Evolutionary conservation across 768 basidiomycete species (phyloP).

Genomic region (Chiua virens): DNA sequence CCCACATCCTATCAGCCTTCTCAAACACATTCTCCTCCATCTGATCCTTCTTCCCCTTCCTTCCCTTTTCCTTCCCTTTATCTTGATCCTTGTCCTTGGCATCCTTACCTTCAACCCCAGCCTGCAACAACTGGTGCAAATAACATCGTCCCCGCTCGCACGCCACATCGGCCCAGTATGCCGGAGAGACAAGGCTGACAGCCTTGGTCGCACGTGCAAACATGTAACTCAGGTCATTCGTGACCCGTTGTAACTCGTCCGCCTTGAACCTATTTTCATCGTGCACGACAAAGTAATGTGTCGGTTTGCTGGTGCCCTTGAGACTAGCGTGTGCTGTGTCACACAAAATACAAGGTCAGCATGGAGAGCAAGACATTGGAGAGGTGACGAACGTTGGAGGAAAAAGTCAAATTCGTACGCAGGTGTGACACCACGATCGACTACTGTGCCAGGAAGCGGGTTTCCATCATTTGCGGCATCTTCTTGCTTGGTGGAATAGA

Average conservation of each 20-base stretch:
- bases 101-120: slow-evolving; percentile 24
- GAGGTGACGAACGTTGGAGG: slow-evolving; percentile 40
- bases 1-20: slow-evolving; percentile 58
- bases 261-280: slow-evolving; percentile 52
- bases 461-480: slow-evolving; percentile 47
- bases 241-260: slow-evolving; percentile 50
- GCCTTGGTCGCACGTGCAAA: slow-evolving; percentile 59
- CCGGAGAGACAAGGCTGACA: slow-evolving; percentile 36
- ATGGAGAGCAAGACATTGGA: neutral
- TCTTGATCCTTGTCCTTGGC: neutral
- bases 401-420: slow-evolving; percentile 58
- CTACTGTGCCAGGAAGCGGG: slow-evolving; percentile 53
- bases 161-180: slow-evolving; percentile 46
- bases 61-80: slow-evolving; percentile 18
- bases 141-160: slow-evolving; percentile 57
- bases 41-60: slow-evolving; percentile 35
- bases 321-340: slow-evolving; percentile 40
- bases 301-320: slow-evolving; percentile 46
- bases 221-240: slow-evolving; percentile 53
- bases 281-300: slow-evolving; percentile 55
- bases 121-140: slow-evolving; percentile 40
- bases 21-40: slow-evolving; percentile 49
- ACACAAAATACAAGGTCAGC: neutral
- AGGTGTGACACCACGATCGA: slow-evolving; percentile 54
- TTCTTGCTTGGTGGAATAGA: slow-evolving; percentile 44